Evolutionary conservation across 2,329 filamentous ascomycete species (phyloP), one percentile per base, ranked within the genome.

Genomic region (Magnaporthales sp.): DNA sequence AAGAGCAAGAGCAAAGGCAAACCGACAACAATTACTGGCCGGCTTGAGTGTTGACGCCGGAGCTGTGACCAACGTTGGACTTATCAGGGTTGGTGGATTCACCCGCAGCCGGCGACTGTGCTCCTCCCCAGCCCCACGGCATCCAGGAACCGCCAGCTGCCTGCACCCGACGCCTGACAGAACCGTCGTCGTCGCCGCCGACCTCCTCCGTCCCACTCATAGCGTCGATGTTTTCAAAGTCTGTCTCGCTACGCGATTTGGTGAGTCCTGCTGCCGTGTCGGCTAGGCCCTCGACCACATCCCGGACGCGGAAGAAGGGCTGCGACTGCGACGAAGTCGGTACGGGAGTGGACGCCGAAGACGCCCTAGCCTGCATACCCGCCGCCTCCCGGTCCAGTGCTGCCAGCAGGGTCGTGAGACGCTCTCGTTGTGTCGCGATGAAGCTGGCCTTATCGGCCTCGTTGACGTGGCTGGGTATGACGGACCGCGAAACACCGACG

Each of bases 151-250:
- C 77, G n/a, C 75, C 74, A 5, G 68, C 67, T 63, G 22, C 70
- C 22, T 71, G 51, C 70, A 69, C 24, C 69, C 66, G 26, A 71
- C 69, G 29, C 76, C 64, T 75, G 76, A 68, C 74, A 74, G 66
- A 76, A 74, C 67, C 68, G 68, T 71, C 69, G 9, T 66, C 64
- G 56, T 60, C 56, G 56, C 56, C 56, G 71, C 67, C 74, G 68
- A 71, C 69, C 62, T 86, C 85, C 73, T 86, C 88, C 29, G 80
- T 80, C 10, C 83, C 84, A 72, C 88, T 89, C 74, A 93, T 90
- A 38, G 89, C 87, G 69, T 95, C 91, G 71, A 78, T 91, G 75
- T 92, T 91, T 74, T 96, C 93, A 74, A 97, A 97, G 72, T 96
- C 94, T 24, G 86, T 86, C 75, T 97, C 93, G 75, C 91, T 96